Conservation (phyloP, 306 rosid genomes). For the Quercus berberidifolia region DNA sequence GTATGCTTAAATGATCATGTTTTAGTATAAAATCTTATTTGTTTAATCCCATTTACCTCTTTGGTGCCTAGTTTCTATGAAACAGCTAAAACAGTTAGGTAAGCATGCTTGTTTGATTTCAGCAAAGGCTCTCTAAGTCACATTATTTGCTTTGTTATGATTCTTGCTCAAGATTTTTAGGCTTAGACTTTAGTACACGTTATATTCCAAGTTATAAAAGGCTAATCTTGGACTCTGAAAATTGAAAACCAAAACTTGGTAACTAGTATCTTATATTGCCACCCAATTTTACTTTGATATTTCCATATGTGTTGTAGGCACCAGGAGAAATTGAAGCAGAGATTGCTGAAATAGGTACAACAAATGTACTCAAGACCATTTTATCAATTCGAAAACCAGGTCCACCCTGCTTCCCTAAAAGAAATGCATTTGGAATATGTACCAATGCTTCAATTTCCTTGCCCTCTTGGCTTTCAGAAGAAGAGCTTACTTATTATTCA, state of each 20-base stretch:
- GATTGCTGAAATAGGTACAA: slow-evolving; percentile 12
- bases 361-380: slow-evolving; percentile 20
- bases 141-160: too few relatives aligned
- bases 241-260: too few relatives aligned
- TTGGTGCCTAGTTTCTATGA: too few relatives aligned
- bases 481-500: slow-evolving; percentile 36
- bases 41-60: too few relatives aligned
- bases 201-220: too few relatives aligned
- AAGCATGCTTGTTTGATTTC: too few relatives aligned
- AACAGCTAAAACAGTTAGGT: too few relatives aligned
- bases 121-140: too few relatives aligned
- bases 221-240: too few relatives aligned
- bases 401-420: slow-evolving; percentile 35
- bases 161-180: too few relatives aligned
- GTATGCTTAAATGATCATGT: background rate
- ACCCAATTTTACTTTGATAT: background rate
- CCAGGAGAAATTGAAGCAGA: slow-evolving; percentile 25
- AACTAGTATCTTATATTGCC: too few relatives aligned
- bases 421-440: slow-evolving; percentile 12
- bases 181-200: too few relatives aligned
- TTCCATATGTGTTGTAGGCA: background rate
- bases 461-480: slow-evolving; percentile 46
- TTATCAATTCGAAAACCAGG: slow-evolving; percentile 20
- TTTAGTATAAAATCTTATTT: background rate
- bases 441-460: background rate